These are phyloP conservation scores for Paraconiothyrium sp. DNA, from an alignment of 2,329 filamentous ascomycete species.

Conservation along the genomic window DNA sequence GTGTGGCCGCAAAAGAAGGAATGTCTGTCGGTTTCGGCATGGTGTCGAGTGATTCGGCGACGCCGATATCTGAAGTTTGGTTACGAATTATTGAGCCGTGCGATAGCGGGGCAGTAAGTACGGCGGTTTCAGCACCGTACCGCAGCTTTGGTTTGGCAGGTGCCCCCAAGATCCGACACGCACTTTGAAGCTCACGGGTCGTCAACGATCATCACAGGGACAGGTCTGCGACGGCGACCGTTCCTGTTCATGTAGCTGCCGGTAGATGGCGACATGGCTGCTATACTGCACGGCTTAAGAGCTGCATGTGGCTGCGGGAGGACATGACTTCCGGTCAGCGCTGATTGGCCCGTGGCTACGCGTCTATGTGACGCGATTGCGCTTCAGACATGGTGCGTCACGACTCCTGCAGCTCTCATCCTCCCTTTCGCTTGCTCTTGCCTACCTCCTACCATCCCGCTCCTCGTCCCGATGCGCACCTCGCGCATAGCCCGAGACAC, in stretches of 20 bases:
- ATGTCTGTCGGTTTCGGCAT: slow-evolving; percentile 61
- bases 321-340: background rate
- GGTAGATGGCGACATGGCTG: slow-evolving; percentile 10
- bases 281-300: slow-evolving; percentile 4
- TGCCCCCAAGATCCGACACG: background rate
- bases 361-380: slow-evolving; percentile 1
- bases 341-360: slow-evolving; percentile 19
- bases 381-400: background rate
- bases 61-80: slow-evolving; percentile 19
- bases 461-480: slow-evolving; percentile 41
- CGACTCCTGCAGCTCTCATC: slow-evolving; percentile 5
- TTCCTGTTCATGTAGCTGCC: slow-evolving; percentile 27
- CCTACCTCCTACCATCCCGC: slow-evolving; percentile 3
- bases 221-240: slow-evolving; percentile 18
- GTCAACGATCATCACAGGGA: slow-evolving; percentile 26
- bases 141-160: slow-evolving; percentile 4
- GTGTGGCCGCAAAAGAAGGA: slow-evolving; percentile 73
- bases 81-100: slow-evolving; percentile 16
- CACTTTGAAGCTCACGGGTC: slow-evolving; percentile 12
- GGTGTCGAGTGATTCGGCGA: slow-evolving; percentile 5
- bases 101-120: background rate
- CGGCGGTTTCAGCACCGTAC: slow-evolving; percentile 10
- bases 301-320: background rate
- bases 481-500: slow-evolving; percentile 51
- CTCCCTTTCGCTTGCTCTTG: slow-evolving; percentile 15